phyloP scores from a whole-genome alignment of 495 filamentous ascomycete genomes.

The Penicillium fimorum region DNA sequence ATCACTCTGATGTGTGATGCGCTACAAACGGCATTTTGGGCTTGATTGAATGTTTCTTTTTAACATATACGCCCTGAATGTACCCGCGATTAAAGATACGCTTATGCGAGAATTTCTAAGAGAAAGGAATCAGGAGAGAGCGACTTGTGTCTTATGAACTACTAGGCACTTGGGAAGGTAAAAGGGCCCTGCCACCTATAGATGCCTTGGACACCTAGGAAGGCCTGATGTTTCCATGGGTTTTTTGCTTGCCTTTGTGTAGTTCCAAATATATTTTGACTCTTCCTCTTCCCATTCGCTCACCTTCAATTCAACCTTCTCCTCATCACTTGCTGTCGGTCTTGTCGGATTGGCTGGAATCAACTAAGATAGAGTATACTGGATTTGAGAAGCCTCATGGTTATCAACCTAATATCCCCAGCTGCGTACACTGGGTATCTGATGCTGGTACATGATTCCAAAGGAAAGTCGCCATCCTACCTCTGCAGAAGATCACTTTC shows the following conservation, averaged over 20 bases:
- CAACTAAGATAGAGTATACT: too few species aligned
- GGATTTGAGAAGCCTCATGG: too few species aligned
- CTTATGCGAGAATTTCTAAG: not conserved
- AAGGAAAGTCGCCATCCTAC: too few species aligned
- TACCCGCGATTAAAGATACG: not conserved
- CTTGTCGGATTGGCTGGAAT: too few species aligned
- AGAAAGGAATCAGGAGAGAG: not conserved
- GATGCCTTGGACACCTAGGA: not conserved
- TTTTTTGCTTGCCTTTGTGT: not conserved
- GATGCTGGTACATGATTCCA: too few species aligned
- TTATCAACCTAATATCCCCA: too few species aligned
- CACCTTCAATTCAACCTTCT: not conserved
- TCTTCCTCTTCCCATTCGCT: not conserved
- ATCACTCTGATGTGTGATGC: slow-evolving; percentile 56
- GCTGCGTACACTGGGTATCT: too few species aligned
- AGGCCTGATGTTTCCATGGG: not conserved
- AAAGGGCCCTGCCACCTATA: too few species aligned
- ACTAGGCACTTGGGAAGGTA: too few species aligned
- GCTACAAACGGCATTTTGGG: slow-evolving; percentile 46
- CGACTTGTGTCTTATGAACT: not conserved
- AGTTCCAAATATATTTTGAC: not conserved
- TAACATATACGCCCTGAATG: not conserved
- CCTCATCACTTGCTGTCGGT: too few species aligned
- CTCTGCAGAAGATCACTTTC: too few species aligned
- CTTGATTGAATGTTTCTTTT: slow-evolving; percentile 2